These are phyloP conservation scores for Vaccinium vitisidaea DNA, from an alignment of 148 eudicot genomes.

Conservation along the genomic window DNA sequence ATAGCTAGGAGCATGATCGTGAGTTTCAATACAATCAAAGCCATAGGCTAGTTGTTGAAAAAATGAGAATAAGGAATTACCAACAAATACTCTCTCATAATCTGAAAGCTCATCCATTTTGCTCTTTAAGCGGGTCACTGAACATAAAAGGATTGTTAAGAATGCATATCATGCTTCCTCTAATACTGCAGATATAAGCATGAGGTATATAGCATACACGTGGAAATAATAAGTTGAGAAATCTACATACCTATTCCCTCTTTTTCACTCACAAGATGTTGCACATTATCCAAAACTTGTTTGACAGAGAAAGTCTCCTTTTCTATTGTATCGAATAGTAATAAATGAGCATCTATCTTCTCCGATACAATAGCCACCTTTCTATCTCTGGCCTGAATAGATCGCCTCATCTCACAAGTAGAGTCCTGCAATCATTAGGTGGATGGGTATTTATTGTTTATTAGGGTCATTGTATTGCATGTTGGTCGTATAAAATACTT, in stretches of 20 bases:
- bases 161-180: conserved; percentile 1
- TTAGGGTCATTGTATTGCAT: neutral
- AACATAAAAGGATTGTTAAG: conserved; percentile 18
- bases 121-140: conserved; percentile 53
- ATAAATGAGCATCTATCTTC: conserved; percentile 46
- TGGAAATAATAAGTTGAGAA: conserved; percentile 3
- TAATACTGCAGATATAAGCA: conserved; percentile 5
- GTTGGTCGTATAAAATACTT: neutral
- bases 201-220: neutral
- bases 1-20: neutral
- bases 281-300: conserved; percentile 42
- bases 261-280: conserved; percentile 32
- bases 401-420: conserved; percentile 48
- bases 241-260: conserved; percentile 51
- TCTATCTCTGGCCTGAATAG: conserved; percentile 47
- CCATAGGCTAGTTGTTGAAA: neutral
- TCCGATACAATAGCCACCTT: conserved; percentile 39
- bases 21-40: neutral
- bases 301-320: conserved; percentile 49
- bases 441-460: neutral
- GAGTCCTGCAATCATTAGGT: conserved; percentile 38
- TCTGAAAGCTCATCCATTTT: conserved; percentile 43
- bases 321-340: conserved; percentile 41
- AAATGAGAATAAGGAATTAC: conserved; percentile 29
- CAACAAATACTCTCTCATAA: conserved; percentile 44